Conservation (phyloP, 1,139 yeast species). For the Suhomyces maxii region DNA sequence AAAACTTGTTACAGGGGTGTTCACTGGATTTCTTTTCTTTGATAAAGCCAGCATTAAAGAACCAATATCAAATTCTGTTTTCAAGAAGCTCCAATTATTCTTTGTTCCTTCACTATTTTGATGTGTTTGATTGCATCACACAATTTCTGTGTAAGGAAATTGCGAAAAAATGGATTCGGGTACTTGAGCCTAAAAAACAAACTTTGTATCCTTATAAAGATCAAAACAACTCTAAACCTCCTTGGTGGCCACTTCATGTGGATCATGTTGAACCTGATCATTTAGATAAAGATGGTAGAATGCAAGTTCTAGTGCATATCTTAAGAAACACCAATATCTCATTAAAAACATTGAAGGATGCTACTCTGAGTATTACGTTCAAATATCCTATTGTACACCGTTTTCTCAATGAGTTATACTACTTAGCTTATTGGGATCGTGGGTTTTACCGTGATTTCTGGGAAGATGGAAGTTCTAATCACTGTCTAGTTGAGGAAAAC, state of each 20-base stretch:
- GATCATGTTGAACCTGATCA: constrained; percentile 77
- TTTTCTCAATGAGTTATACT: constrained; percentile 29
- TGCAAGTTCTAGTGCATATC: constrained; percentile 48
- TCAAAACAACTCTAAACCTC: constrained; percentile 51
- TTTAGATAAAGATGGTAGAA: constrained; percentile 56
- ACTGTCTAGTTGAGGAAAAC: neutral
- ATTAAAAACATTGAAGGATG: constrained; percentile 21
- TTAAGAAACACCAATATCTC: constrained; percentile 28
- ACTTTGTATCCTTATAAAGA: constrained; percentile 60
- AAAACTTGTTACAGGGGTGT: constrained; percentile 2
- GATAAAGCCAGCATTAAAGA: constrained; percentile 11
- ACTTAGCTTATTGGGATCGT: constrained; percentile 30
- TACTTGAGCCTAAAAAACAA: constrained; percentile 68
- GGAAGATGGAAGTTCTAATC: neutral
- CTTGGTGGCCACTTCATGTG: constrained; percentile 69
- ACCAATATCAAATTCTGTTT: constrained; percentile 1
- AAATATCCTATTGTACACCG: constrained; percentile 13
- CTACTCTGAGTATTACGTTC: constrained; percentile 14
- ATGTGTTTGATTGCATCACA: constrained; percentile 19
- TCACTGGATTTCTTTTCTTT: neutral
- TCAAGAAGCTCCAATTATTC: neutral
- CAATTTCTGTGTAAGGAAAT: constrained; percentile 62
- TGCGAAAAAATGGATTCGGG: constrained; percentile 68
- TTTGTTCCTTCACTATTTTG: constrained; percentile 11
- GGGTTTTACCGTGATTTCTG: neutral